Conservation (phyloP, 192 early-diverging fungal species). For the Coemansia sp. region DNA sequence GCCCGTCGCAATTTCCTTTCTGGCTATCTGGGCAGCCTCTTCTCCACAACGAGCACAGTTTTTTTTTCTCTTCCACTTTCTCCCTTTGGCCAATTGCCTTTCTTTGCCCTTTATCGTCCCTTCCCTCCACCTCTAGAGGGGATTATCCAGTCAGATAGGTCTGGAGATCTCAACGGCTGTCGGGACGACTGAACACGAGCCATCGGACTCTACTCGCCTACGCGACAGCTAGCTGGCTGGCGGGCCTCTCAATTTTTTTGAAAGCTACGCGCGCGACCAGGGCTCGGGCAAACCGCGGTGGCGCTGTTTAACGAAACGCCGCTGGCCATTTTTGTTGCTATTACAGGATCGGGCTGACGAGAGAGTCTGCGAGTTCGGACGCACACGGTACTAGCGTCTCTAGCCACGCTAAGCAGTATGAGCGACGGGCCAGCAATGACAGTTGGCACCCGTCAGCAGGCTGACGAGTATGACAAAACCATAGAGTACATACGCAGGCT, state of each 20-base stretch:
- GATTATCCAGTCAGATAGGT: background rate
- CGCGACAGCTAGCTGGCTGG: background rate
- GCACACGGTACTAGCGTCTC: background rate
- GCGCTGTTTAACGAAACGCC: background rate
- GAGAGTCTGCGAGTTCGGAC: background rate
- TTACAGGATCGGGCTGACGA: background rate
- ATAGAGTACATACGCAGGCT: slow-evolving; percentile 42
- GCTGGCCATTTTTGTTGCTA: background rate
- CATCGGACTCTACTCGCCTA: background rate
- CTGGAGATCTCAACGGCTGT: background rate
- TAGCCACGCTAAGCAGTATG: background rate
- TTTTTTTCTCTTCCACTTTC: no score
- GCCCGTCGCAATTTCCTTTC: background rate
- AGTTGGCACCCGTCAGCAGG: slow-evolving; percentile 23
- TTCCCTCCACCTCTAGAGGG: background rate
- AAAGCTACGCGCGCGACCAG: background rate
- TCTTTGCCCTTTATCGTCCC: background rate
- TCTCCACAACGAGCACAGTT: background rate
- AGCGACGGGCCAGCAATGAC: slow-evolving; percentile 16
- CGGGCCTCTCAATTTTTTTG: background rate
- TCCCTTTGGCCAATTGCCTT: background rate
- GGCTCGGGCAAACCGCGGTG: background rate
- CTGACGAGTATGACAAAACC: slow-evolving; percentile 32
- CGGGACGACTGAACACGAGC: background rate
- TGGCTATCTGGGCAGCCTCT: background rate